Percentiles rank a stretch among this genome's conserved stretches.
phyloP scores from a whole-genome alignment of 1,139 yeast species.

The Candida dubliniensis region DNA sequence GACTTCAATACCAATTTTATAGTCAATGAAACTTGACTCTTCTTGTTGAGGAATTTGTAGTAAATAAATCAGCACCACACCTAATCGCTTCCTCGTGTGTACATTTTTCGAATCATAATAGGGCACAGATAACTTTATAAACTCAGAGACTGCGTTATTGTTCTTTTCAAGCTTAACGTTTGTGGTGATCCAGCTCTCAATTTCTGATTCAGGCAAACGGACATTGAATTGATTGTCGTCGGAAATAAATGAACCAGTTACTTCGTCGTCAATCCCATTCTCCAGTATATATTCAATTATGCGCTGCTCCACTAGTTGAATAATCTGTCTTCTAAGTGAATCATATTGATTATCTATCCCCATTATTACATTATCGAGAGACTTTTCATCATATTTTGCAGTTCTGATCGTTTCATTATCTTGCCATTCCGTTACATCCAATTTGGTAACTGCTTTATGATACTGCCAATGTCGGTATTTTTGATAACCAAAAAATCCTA shows the following conservation, averaged over 20 bases:
- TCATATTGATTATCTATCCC: constrained; percentile 44
- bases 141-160: constrained; percentile 15
- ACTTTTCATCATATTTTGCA: constrained; percentile 35
- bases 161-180: constrained; percentile 11
- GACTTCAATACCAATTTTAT: constrained; percentile 28
- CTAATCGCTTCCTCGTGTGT: constrained; percentile 25
- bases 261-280: constrained; percentile 9
- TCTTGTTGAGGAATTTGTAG: constrained; percentile 20
- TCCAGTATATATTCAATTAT: constrained; percentile 23
- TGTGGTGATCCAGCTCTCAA: constrained; percentile 32
- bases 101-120: constrained; percentile 24
- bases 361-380: constrained; percentile 28
- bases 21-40: constrained; percentile 15
- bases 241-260: constrained; percentile 21
- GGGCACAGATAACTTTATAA: constrained; percentile 38
- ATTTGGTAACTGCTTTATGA: constrained; percentile 17
- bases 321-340: constrained; percentile 31
- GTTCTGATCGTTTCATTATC: constrained; percentile 22
- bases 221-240: constrained; percentile 32
- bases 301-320: constrained; percentile 26
- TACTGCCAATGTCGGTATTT: constrained; percentile 17
- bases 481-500: constrained; percentile 25
- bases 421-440: constrained; percentile 6
- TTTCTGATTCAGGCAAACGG: constrained; percentile 22
- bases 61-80: constrained; percentile 35